Evolutionary conservation across 257 asterid species (phyloP), one percentile per base, ranked within the genome.

Genomic region (Gentiana dahurica): DNA sequence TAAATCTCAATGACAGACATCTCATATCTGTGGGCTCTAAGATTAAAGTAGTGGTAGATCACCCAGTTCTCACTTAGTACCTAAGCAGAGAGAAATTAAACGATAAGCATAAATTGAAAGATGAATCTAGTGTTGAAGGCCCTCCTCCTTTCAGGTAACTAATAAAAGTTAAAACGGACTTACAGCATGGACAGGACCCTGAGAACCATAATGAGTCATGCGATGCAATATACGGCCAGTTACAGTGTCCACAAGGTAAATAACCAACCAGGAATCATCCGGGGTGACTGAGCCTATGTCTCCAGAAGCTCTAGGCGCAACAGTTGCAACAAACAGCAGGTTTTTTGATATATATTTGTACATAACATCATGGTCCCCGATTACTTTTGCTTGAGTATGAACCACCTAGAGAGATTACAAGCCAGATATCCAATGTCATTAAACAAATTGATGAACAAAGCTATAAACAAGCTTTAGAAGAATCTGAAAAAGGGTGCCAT

Each of bases 51-150:
- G 84, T 92, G 99, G 77, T 92, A 92, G 68, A 88, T 89, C 54
- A 92, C 75, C 99, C 99, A 92, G 75, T 92, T 88, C 92, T 92
- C 99, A 51, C 99, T 81, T 65, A 83, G 74, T 68, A 88, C 95
- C 99, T 92, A 41, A 41, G 46, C 6, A 47, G 69, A 48, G 7
- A 54, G 41, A 37, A 38, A 62, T 50, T 34, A 10, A 33, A 12
- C 12, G 52, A 37, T 55, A 47, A 67, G 43, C 36, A 15, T 9
- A 49, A 8, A 37, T 32, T 47, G 43, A 36, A 12, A 48, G 41
- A 43, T 10, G 15, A 51, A 47, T 38, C 34, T 41, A 38, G 12
- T 3, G 11, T 13, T 65, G 46, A 41, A 41, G 8, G 44, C 44
- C 44, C 12, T 33, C 54, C 43, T 51, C 33, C 33, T 50, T 58